These are phyloP conservation scores for Echria macrotheca DNA, from an alignment of 495 filamentous ascomycete species.

Conservation along the genomic window DNA sequence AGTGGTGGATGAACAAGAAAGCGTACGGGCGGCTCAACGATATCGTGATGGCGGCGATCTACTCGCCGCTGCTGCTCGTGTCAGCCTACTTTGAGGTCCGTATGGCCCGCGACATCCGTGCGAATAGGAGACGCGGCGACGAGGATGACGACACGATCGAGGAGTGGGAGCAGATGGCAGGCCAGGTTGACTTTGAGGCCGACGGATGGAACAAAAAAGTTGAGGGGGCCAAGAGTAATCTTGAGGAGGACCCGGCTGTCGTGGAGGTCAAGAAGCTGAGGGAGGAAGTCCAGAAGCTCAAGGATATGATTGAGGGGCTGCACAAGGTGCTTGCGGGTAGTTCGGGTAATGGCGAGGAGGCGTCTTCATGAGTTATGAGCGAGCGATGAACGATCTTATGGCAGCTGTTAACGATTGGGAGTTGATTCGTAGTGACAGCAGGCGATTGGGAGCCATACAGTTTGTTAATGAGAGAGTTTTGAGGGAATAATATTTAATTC, in stretches of 20 bases:
- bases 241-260: conserved; percentile 64
- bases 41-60: conserved; percentile 77
- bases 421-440: too few species aligned
- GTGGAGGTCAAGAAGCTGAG: conserved; percentile 63
- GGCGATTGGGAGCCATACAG: too few species aligned
- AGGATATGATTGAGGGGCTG: conserved; percentile 33
- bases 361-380: background rate
- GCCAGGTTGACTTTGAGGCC: conserved; percentile 66
- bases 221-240: conserved; percentile 64
- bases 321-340: conserved; percentile 1
- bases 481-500: too few species aligned
- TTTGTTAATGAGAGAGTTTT: too few species aligned
- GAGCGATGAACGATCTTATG: background rate
- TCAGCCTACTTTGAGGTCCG: conserved; percentile 71
- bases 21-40: conserved; percentile 78
- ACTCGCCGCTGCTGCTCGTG: conserved; percentile 75
- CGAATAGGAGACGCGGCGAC: conserved; percentile 73
- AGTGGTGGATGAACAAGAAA: conserved; percentile 81
- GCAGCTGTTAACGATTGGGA: background rate
- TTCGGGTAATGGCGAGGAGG: background rate
- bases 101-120: conserved; percentile 59
- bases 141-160: conserved; percentile 84
- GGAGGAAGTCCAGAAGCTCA: conserved; percentile 65
- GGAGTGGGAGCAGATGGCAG: conserved; percentile 85
- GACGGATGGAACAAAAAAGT: conserved; percentile 80